Percentiles rank a stretch among this genome's conserved stretches.
Conservation (phyloP, 257 asterid species). For the Salvia rosmarinus region DNA sequence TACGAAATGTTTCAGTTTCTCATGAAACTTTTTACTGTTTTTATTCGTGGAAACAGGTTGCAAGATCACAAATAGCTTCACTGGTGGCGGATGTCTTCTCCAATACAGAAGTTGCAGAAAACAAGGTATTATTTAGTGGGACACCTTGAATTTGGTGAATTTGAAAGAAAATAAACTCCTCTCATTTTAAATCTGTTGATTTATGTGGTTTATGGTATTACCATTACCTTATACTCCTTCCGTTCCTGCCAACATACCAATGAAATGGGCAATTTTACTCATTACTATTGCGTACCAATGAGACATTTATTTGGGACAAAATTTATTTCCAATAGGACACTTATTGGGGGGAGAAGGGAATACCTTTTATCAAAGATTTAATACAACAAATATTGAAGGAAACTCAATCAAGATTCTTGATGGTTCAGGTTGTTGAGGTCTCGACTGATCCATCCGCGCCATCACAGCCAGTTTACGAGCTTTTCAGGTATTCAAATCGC, state of each 20-base stretch:
- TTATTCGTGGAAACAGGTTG: conserved; percentile 52
- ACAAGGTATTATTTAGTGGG: conserved; percentile 72
- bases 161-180: neutral
- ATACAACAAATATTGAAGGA: neutral
- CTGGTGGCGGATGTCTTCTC: conserved; percentile 88
- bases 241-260: too few species aligned
- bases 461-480: conserved; percentile 56
- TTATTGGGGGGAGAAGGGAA: too few species aligned
- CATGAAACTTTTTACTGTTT: conserved; percentile 1
- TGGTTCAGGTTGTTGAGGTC: conserved; percentile 77
- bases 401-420: neutral
- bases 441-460: conserved; percentile 84
- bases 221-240: too few species aligned
- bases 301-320: too few species aligned
- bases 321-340: too few species aligned
- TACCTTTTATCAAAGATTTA: neutral
- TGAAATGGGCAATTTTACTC: too few species aligned
- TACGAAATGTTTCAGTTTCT: conserved; percentile 1
- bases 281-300: too few species aligned
- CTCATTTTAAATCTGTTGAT: neutral
- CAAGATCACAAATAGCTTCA: conserved; percentile 77
- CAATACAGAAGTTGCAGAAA: conserved; percentile 77
- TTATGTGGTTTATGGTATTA: neutral
- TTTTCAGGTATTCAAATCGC: too few species aligned
- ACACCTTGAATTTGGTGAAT: neutral